A percentile compares a stretch with the other conserved stretches of the same genome.
Conservation (phyloP, 352 stramenopile species). For the Phytopythium sindhum region DNA sequence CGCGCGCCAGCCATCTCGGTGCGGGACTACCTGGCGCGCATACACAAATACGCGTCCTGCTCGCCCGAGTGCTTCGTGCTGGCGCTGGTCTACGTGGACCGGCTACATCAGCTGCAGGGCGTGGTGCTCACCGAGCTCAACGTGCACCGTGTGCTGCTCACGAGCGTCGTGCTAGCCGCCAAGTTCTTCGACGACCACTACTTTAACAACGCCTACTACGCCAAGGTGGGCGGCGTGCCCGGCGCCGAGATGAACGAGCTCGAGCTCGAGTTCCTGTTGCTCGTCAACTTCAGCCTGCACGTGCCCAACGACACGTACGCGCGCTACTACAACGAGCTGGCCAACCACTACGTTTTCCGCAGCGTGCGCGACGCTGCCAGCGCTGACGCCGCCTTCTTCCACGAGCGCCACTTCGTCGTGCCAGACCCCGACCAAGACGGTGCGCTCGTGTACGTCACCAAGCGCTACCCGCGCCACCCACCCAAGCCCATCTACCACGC, state of each 20-base stretch:
- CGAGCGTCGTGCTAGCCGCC: slow-evolving; percentile 94
- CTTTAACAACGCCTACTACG: slow-evolving; percentile 99
- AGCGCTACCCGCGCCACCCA: slow-evolving; percentile 41
- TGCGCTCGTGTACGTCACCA: slow-evolving; percentile 77
- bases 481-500: no score
- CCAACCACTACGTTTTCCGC: slow-evolving; percentile 82
- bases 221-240: slow-evolving; percentile 93
- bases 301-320: slow-evolving; percentile 89
- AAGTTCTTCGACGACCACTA: slow-evolving; percentile 99
- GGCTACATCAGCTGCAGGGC: slow-evolving; percentile 95
- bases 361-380: slow-evolving; percentile 36
- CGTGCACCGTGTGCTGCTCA: slow-evolving; percentile 98
- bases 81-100: slow-evolving; percentile 99
- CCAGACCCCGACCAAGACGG: slow-evolving; percentile 59
- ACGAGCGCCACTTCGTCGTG: slow-evolving; percentile 67
- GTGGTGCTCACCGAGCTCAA: slow-evolving; percentile 97
- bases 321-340: slow-evolving; percentile 91
- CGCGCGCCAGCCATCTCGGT: slow-evolving; percentile 79
- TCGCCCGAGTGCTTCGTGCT: slow-evolving; percentile 99
- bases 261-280: slow-evolving; percentile 97
- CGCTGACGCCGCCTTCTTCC: slow-evolving; percentile 33
- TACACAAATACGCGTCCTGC: slow-evolving; percentile 98
- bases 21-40: slow-evolving; percentile 83
- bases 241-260: slow-evolving; percentile 97
- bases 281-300: slow-evolving; percentile 98